These are phyloP conservation scores for Trametes meyenii DNA, from an alignment of 768 basidiomycete species.

Conservation along the genomic window DNA sequence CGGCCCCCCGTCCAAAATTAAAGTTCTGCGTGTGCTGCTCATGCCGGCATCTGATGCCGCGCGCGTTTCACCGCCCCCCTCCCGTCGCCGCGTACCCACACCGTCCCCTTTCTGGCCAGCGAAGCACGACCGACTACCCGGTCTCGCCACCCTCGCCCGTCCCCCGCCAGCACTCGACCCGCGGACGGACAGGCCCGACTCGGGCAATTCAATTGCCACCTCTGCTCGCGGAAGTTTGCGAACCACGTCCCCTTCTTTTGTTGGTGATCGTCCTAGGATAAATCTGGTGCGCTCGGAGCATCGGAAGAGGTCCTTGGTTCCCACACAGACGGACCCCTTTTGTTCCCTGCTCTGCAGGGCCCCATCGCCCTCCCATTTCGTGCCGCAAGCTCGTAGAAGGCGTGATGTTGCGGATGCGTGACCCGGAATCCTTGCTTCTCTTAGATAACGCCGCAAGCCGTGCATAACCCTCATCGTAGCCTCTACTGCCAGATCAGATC, in stretches of 20 bases:
- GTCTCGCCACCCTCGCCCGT: constrained; percentile 13
- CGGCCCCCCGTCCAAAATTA: constrained; percentile 20
- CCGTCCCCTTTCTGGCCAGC: constrained; percentile 16
- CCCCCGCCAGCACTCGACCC: constrained; percentile 5
- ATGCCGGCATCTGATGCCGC: constrained; percentile 30
- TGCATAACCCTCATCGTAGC: constrained; percentile 3
- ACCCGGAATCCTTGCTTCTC: constrained; percentile 3
- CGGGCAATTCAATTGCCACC: constrained; percentile 10
- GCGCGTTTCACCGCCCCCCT: constrained; percentile 25
- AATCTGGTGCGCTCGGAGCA: constrained; percentile 22
- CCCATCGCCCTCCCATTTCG: neutral
- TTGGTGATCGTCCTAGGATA: constrained; percentile 25
- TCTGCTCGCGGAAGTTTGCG: constrained; percentile 16
- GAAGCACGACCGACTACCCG: neutral
- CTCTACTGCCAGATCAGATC: too few relatives aligned
- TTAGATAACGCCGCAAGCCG: constrained; percentile 11
- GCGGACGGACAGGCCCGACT: constrained; percentile 3
- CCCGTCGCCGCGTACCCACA: constrained; percentile 14
- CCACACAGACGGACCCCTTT: constrained; percentile 22
- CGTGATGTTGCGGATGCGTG: constrained; percentile 12
- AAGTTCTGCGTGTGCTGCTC: constrained; percentile 15
- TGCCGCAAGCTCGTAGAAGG: constrained; percentile 16
- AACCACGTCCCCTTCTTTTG: constrained; percentile 19
- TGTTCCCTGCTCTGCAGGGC: constrained; percentile 8
- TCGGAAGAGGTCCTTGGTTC: constrained; percentile 16